These are phyloP conservation scores for Xylaria venustula DNA, from an alignment of 495 filamentous ascomycete species.

Conservation along the genomic window DNA sequence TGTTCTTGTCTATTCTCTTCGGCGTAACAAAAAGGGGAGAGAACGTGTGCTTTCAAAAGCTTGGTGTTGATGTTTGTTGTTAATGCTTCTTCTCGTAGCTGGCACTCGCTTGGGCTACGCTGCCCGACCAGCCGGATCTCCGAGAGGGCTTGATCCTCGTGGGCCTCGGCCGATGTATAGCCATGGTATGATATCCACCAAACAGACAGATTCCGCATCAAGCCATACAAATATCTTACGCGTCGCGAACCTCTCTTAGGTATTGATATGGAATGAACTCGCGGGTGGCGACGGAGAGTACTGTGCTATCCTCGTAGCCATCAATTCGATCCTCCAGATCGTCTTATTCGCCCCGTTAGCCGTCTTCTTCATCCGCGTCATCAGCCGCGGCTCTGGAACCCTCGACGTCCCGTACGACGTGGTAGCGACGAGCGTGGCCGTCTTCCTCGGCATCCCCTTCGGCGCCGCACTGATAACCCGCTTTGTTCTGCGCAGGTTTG, in stretches of 20 bases:
- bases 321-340: slow-evolving; percentile 87
- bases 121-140: slow-evolving; percentile 68
- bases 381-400: slow-evolving; percentile 45
- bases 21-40: too few relatives aligned
- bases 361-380: slow-evolving; percentile 73
- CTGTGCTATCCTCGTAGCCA: slow-evolving; percentile 85
- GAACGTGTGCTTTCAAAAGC: too few relatives aligned
- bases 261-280: slow-evolving; percentile 75
- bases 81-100: slow-evolving; percentile 42
- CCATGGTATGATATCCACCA: slow-evolving; percentile 59
- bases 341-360: slow-evolving; percentile 80
- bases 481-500: slow-evolving; percentile 54
- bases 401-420: slow-evolving; percentile 62
- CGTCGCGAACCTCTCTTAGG: slow-evolving; percentile 34
- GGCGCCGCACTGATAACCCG: slow-evolving; percentile 77
- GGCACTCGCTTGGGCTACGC: slow-evolving; percentile 76
- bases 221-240: slow-evolving; percentile 4
- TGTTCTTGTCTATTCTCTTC: too few relatives aligned
- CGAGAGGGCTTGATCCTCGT: slow-evolving; percentile 75
- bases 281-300: slow-evolving; percentile 80
- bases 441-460: slow-evolving; percentile 84
- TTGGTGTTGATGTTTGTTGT: too few relatives aligned
- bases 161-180: slow-evolving; percentile 76
- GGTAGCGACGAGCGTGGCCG: slow-evolving; percentile 77
- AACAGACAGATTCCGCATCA: neutral